phyloP scores from a whole-genome alignment of 2,329 filamentous ascomycete species.

The Fusarium irregulare region DNA sequence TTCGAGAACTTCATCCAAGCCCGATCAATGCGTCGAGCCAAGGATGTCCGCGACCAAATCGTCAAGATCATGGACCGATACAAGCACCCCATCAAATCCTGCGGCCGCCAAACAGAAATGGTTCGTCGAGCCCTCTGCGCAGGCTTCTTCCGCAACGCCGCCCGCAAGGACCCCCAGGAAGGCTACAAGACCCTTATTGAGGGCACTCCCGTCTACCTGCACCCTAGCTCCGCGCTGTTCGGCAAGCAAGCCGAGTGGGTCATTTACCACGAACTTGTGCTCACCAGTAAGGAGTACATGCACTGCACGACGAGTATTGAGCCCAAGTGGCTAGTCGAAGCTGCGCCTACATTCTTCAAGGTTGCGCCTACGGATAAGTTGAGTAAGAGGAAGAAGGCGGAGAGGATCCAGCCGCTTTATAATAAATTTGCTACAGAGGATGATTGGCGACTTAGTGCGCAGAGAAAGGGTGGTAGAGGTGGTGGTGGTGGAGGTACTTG shows the following conservation, averaged over 20 bases:
- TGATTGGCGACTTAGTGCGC: slow-evolving; percentile 92
- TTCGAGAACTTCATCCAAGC: slow-evolving; percentile 98
- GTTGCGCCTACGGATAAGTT: slow-evolving; percentile 87
- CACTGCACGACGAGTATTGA: slow-evolving; percentile 93
- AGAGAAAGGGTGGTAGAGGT: slow-evolving; percentile 84
- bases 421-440: slow-evolving; percentile 93
- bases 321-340: slow-evolving; percentile 93
- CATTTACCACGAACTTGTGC: slow-evolving; percentile 88
- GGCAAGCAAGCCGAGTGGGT: slow-evolving; percentile 97
- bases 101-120: slow-evolving; percentile 86
- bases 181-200: slow-evolving; percentile 98
- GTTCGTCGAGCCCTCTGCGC: slow-evolving; percentile 90
- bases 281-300: slow-evolving; percentile 99
- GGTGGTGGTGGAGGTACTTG: slow-evolving; percentile 92
- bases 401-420: slow-evolving; percentile 94
- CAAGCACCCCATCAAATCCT: slow-evolving; percentile 82
- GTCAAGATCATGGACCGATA: slow-evolving; percentile 95
- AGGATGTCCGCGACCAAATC: slow-evolving; percentile 92
- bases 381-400: slow-evolving; percentile 91
- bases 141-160: slow-evolving; percentile 95
- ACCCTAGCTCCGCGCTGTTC: slow-evolving; percentile 90
- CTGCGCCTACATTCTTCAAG: slow-evolving; percentile 99
- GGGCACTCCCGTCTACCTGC: slow-evolving; percentile 93
- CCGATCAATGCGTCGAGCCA: slow-evolving; percentile 85
- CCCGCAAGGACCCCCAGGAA: slow-evolving; percentile 94